Evolutionary conservation across 352 stramenopile species (phyloP), one percentile per base, ranked within the genome.

Genomic region (Phytophthora palmivora): DNA sequence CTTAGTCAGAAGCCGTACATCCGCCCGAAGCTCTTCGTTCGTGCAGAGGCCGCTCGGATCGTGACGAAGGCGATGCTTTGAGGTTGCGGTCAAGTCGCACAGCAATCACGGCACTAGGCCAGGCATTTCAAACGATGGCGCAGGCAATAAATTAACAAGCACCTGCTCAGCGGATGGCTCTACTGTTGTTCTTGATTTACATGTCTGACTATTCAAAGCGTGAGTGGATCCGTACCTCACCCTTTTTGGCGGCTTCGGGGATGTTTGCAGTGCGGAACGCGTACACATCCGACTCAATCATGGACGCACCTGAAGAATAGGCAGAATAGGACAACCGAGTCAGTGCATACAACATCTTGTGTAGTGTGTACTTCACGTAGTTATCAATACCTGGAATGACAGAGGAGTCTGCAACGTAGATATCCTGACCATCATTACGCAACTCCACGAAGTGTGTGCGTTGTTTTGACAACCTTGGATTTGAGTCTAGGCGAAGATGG

Each of bases 391-490:
- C 79, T 60, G 79, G 75, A 45, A 91, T 76, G 34, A 48, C 56
- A 43, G 82, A 92, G 37, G 84, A 91, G 54, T 96, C 87, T 28
- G 84, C 84, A 22, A 96, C 85, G 53, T 79, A 92, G 18, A 96
- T 69, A 33, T 89, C 81, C 33, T 86, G 68, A 21, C 70, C 81
- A 46, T 78, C 22, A 42, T 92, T 79, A 39, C 79, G 81, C 19
- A 93, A 54, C 43, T 92, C 54, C 30, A 96, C 82, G 24, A 88
- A 87, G 65, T 94, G 87, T 8, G 84, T 93, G 41, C 87, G 82
- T 74, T 96, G 87, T 63, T 92, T n/a, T 94, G 37, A 93, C 79
- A 38, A 85, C 85, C 60, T 96, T 94, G 51, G 78, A 89, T 56
- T 94, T 93, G 33, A 96, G 63, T 47, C 68, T 63, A 1, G 85